A percentile compares a stretch with the other conserved stretches of the same genome.
These are phyloP conservation scores for Penicillium palitans DNA, from an alignment of 2,329 filamentous ascomycete species.

Conservation along the genomic window DNA sequence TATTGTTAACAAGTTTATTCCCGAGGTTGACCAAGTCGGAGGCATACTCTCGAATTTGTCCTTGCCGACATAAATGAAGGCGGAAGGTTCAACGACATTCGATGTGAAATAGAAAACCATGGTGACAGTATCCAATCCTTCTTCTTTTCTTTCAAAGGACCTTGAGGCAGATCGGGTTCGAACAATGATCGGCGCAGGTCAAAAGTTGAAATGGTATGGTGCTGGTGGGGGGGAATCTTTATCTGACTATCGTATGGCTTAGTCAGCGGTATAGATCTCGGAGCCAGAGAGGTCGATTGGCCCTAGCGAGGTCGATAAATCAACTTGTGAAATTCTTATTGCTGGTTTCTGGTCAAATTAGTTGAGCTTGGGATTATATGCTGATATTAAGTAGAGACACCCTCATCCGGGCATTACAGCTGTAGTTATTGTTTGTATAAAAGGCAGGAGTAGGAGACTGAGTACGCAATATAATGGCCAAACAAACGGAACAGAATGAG, in stretches of 20 bases:
- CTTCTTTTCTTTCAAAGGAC: background rate
- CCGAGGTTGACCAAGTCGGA: slow-evolving; percentile 5
- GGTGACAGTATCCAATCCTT: background rate
- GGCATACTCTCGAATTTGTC: slow-evolving; percentile 95
- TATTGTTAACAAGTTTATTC: slow-evolving; percentile 1
- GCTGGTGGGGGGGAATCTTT: slow-evolving; percentile 3
- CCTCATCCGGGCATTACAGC: background rate
- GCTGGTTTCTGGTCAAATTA: background rate
- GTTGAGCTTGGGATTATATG: background rate
- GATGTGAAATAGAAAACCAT: slow-evolving; percentile 99
- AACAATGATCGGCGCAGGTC: slow-evolving; percentile 1
- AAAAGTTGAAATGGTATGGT: slow-evolving; percentile 2
- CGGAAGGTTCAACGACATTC: slow-evolving; percentile 74
- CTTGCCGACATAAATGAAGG: slow-evolving; percentile 94
- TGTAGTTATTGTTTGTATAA: background rate
- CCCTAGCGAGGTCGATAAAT: background rate
- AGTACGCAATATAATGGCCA: background rate
- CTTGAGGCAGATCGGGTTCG: background rate
- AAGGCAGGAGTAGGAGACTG: background rate
- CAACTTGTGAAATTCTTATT: background rate
- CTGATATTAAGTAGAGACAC: background rate
- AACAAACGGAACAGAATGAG: background rate
- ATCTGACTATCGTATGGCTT: background rate
- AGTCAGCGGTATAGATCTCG: background rate
- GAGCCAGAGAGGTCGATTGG: background rate